A percentile compares a stretch with the other conserved stretches of the same genome.
Conservation (phyloP, 768 basidiomycete species). For the Fomitopsis serialis region DNA sequence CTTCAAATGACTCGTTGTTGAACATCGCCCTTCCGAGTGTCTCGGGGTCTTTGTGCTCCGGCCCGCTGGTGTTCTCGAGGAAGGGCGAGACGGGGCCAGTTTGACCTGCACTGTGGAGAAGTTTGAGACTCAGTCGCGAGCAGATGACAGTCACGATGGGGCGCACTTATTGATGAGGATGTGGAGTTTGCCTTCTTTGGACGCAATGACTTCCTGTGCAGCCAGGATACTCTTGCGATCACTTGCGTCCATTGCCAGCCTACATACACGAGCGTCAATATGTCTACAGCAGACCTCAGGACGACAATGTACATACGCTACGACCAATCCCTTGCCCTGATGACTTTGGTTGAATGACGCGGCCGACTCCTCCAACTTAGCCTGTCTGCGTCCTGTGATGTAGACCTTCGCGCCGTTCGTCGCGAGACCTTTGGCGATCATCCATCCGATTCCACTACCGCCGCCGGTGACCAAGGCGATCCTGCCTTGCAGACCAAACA, state of each 20-base stretch:
- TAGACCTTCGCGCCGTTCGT: constrained; percentile 78
- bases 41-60: constrained; percentile 58
- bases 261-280: constrained; percentile 17
- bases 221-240: constrained; percentile 58
- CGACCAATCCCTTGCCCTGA: constrained; percentile 39
- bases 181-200: constrained; percentile 66
- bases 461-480: constrained; percentile 46
- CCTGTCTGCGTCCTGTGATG: constrained; percentile 64
- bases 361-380: constrained; percentile 53
- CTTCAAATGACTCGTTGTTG: constrained; percentile 55
- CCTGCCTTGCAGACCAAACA: constrained; percentile 48
- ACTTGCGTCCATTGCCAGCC: constrained; percentile 69
- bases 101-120: constrained; percentile 60
- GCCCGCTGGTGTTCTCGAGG: constrained; percentile 48
- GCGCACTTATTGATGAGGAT: constrained; percentile 79
- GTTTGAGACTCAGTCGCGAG: not conserved
- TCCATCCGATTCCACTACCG: constrained; percentile 51
- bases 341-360: constrained; percentile 38
- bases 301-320: constrained; percentile 43
- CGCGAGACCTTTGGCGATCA: constrained; percentile 71
- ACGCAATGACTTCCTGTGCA: constrained; percentile 47
- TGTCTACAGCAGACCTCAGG: not conserved
- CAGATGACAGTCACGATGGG: not conserved
- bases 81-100: constrained; percentile 57
- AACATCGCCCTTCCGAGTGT: constrained; percentile 68